Evolutionary conservation across 345 rosid species (phyloP).

Genomic region (Lepidium aucheri): DNA sequence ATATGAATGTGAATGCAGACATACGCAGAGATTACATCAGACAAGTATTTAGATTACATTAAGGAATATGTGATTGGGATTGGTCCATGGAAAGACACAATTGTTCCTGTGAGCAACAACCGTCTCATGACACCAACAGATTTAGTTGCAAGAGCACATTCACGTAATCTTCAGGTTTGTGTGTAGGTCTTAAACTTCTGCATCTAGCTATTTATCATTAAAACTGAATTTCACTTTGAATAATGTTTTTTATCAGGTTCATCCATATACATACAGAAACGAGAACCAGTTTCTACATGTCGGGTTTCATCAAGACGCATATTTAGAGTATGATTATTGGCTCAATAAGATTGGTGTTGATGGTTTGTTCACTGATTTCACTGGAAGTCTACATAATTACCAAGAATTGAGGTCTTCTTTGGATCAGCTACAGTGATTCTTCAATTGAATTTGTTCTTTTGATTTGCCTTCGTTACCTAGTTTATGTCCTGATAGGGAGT

Average conservation of each 20-base stretch:
- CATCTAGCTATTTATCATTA: not conserved
- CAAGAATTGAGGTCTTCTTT: conserved; percentile 55
- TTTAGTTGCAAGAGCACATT: conserved; percentile 81
- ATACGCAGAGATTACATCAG: conserved; percentile 79
- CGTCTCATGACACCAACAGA: conserved; percentile 65
- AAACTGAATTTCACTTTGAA: not conserved
- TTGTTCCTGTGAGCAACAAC: conserved; percentile 59
- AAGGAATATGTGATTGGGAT: conserved; percentile 83
- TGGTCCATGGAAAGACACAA: conserved; percentile 97
- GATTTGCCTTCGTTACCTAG: not conserved
- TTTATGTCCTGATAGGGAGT: not conserved
- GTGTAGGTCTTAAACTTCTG: not conserved
- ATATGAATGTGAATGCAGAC: conserved; percentile 45
- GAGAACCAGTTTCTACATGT: conserved; percentile 57
- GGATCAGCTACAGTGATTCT: conserved; percentile 6
- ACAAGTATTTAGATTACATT: conserved; percentile 60
- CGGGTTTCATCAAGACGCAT: conserved; percentile 64
- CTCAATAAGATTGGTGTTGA: conserved; percentile 66
- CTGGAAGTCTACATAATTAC: conserved; percentile 66
- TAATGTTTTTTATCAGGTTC: conserved; percentile 49
- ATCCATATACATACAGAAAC: conserved; percentile 79
- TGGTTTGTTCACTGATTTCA: conserved; percentile 90
- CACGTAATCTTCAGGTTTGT: conserved; percentile 66
- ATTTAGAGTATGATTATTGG: conserved; percentile 73
- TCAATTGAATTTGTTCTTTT: not conserved